phyloP scores from a whole-genome alignment of 768 basidiomycete genomes.

The Tulasnella sp. region DNA sequence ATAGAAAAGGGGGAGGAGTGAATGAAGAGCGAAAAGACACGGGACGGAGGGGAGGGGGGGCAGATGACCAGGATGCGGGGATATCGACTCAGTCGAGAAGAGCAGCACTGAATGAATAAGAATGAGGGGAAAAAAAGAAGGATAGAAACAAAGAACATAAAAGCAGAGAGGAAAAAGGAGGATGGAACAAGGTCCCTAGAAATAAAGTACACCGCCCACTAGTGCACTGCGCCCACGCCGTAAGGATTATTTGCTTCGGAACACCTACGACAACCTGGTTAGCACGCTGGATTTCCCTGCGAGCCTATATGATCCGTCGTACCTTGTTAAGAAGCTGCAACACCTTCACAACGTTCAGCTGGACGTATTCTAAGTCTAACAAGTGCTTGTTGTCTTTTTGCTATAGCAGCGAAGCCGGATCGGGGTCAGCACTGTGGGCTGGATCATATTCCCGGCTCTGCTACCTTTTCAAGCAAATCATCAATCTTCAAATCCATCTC shows the following conservation, averaged over 20 bases:
- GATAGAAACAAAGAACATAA: neutral
- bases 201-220: neutral
- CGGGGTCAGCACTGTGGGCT: neutral
- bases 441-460: neutral
- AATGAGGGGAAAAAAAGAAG: neutral
- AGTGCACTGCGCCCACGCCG: neutral
- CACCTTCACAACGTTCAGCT: conserved; percentile 93
- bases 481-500: conserved; percentile 99
- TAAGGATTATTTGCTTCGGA: conserved; percentile 16
- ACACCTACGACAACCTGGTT: neutral
- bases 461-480: conserved; percentile 93
- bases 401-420: conserved; percentile 37
- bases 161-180: neutral
- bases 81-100: neutral
- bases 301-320: conserved; percentile 27
- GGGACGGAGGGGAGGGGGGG: neutral
- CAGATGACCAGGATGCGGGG: neutral
- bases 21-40: neutral
- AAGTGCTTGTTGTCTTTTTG: conserved; percentile 99
- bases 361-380: conserved; percentile 94
- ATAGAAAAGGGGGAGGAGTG: neutral
- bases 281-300: neutral
- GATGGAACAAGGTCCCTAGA: neutral
- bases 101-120: neutral
- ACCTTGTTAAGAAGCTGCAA: conserved; percentile 89